Conservation (phyloP, 345 rosid genomes). For the Pistacia integerrima region DNA sequence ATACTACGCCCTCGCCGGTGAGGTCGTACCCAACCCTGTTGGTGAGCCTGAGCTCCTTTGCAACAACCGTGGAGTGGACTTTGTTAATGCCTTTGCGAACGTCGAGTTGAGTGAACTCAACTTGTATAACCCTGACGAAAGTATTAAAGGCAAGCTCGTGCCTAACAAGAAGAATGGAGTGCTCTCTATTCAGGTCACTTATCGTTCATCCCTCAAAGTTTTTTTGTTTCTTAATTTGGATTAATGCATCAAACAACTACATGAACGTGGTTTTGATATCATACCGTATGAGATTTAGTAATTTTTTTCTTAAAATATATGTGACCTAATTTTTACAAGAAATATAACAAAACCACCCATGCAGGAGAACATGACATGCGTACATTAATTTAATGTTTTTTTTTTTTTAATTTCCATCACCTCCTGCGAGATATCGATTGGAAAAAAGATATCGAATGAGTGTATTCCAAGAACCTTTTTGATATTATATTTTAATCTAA, state of each 20-base stretch:
- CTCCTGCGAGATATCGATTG: no score
- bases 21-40: constrained; percentile 52
- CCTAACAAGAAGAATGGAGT: constrained; percentile 61
- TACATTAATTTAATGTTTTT: no score
- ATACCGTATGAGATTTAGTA: no score
- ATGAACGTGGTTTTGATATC: no score
- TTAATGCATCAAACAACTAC: no score
- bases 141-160: constrained; percentile 63
- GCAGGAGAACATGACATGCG: no score
- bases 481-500: no score
- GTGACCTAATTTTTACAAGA: neutral
- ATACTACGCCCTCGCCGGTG: constrained; percentile 76
- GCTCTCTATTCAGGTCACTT: constrained; percentile 68
- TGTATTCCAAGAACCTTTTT: no score
- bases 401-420: no score
- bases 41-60: constrained; percentile 87
- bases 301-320: no score
- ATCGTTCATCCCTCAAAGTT: neutral
- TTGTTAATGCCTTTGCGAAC: constrained; percentile 61
- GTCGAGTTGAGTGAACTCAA: constrained; percentile 55
- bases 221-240: no score
- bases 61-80: constrained; percentile 85
- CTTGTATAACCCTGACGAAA: constrained; percentile 66
- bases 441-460: no score
- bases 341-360: neutral